These are phyloP conservation scores for Fusarium pilosicola DNA, from an alignment of 2,329 filamentous ascomycete genomes.

Conservation along the genomic window DNA sequence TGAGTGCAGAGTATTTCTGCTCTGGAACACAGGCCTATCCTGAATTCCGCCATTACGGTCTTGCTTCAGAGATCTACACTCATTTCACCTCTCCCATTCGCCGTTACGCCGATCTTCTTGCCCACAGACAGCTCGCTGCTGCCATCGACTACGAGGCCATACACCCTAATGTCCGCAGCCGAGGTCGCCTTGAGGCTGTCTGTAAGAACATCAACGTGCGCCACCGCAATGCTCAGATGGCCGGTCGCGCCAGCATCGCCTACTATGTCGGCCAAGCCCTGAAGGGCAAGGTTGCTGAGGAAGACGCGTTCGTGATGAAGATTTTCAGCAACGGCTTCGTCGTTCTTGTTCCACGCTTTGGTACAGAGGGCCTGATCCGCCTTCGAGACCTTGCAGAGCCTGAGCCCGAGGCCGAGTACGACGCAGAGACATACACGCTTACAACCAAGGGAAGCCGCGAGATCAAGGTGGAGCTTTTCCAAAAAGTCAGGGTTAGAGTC, in stretches of 20 bases:
- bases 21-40: conserved; percentile 91
- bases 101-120: conserved; percentile 95
- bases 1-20: conserved; percentile 98
- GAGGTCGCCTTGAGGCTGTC: conserved; percentile 87
- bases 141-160: conserved; percentile 92
- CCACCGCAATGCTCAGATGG: conserved; percentile 96
- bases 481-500: conserved; percentile 89
- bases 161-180: conserved; percentile 82
- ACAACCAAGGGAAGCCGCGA: conserved; percentile 65
- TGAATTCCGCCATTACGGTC: conserved; percentile 96
- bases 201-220: conserved; percentile 99
- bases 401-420: conserved; percentile 83
- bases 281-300: conserved; percentile 77
- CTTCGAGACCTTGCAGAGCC: conserved; percentile 82
- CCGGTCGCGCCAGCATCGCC: conserved; percentile 91
- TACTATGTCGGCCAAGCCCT: conserved; percentile 98
- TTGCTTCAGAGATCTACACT: conserved; percentile 97
- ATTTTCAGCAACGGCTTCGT: conserved; percentile 98
- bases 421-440: conserved; percentile 86
- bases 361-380: conserved; percentile 91
- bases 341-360: conserved; percentile 94
- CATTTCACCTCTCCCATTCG: conserved; percentile 98
- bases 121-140: conserved; percentile 92
- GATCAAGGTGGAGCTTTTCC: conserved; percentile 82
- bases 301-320: conserved; percentile 96